Percentiles rank a stretch among this genome's conserved stretches.
Conservation (phyloP, 1,139 yeast genomes). For the Suhomyces choctaworum region DNA sequence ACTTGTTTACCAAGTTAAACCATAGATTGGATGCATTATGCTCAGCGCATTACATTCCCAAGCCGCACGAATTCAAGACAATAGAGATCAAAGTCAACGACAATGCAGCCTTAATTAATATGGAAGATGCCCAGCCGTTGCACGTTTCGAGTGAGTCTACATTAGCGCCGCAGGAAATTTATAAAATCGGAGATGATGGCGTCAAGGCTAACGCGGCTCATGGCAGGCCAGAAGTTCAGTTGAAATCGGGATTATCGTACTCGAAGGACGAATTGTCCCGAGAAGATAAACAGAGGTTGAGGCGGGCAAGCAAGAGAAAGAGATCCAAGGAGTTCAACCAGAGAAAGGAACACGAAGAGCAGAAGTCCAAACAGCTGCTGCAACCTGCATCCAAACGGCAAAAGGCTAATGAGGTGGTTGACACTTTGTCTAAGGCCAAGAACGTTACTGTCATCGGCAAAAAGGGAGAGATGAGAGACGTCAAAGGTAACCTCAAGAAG, state of each 20-base stretch:
- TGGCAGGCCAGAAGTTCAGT: slow-evolving; percentile 57
- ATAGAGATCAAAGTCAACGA: slow-evolving; percentile 71
- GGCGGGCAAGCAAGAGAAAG: slow-evolving; percentile 85
- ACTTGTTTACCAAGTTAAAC: slow-evolving; percentile 60
- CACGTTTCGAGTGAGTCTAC: slow-evolving; percentile 73
- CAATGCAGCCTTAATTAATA: slow-evolving; percentile 63
- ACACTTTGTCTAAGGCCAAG: slow-evolving; percentile 71
- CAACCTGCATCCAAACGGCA: slow-evolving; percentile 45
- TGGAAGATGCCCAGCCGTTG: slow-evolving; percentile 97
- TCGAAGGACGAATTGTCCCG: slow-evolving; percentile 81
- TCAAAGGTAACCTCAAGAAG: slow-evolving; percentile 65
- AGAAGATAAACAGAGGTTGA: slow-evolving; percentile 83
- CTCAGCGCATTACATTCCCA: slow-evolving; percentile 92
- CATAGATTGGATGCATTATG: slow-evolving; percentile 83
- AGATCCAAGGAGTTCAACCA: slow-evolving; percentile 56
- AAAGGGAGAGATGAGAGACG: slow-evolving; percentile 74
- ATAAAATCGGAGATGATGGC: slow-evolving; percentile 55
- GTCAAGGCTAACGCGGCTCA: slow-evolving; percentile 44
- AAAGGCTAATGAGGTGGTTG: slow-evolving; percentile 63
- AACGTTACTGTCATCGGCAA: slow-evolving; percentile 79
- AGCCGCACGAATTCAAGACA: slow-evolving; percentile 72
- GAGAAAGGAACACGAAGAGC: slow-evolving; percentile 29
- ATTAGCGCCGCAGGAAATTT: slow-evolving; percentile 96
- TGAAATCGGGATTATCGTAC: slow-evolving; percentile 79
- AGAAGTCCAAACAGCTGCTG: slow-evolving; percentile 27